phyloP scores from a whole-genome alignment of 2,329 filamentous ascomycete species.

The Apiospora marii region DNA sequence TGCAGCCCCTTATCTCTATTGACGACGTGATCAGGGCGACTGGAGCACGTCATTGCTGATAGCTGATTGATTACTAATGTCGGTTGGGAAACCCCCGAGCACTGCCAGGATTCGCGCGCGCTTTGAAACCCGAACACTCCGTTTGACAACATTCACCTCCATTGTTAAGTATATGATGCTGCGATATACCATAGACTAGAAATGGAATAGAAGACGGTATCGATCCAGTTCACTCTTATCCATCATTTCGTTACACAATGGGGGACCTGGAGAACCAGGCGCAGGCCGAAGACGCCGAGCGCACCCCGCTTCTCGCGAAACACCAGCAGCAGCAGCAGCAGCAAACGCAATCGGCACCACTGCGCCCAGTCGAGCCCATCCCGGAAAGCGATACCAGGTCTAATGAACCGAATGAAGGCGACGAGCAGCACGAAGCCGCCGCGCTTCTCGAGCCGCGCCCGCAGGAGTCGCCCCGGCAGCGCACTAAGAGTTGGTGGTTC shows the following conservation, averaged over 20 bases:
- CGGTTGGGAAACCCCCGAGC: neutral
- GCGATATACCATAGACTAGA: neutral
- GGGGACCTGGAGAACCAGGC: slow-evolving; percentile 4
- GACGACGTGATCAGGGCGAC: neutral
- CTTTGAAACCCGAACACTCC: neutral
- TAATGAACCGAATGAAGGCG: neutral
- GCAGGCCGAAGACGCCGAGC: neutral
- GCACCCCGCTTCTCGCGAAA: slow-evolving; percentile 16
- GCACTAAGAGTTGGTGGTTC: slow-evolving; percentile 39
- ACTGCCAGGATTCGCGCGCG: neutral
- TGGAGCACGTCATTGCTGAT: slow-evolving; percentile 20
- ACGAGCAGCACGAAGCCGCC: slow-evolving; percentile 32
- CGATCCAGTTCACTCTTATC: neutral
- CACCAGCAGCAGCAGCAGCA: neutral
- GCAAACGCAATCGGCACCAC: neutral
- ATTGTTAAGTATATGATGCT: neutral
- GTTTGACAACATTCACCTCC: neutral
- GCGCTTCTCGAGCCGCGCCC: slow-evolving; percentile 33
- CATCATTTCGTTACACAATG: neutral
- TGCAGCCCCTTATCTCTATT: neutral
- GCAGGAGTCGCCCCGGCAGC: slow-evolving; percentile 24
- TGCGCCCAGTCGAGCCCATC: neutral
- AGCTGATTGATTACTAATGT: slow-evolving; percentile 13
- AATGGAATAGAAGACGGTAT: neutral
- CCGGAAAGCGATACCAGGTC: neutral